phyloP scores from a whole-genome alignment of 495 filamentous ascomycete genomes.

The Tricharina praecox region DNA sequence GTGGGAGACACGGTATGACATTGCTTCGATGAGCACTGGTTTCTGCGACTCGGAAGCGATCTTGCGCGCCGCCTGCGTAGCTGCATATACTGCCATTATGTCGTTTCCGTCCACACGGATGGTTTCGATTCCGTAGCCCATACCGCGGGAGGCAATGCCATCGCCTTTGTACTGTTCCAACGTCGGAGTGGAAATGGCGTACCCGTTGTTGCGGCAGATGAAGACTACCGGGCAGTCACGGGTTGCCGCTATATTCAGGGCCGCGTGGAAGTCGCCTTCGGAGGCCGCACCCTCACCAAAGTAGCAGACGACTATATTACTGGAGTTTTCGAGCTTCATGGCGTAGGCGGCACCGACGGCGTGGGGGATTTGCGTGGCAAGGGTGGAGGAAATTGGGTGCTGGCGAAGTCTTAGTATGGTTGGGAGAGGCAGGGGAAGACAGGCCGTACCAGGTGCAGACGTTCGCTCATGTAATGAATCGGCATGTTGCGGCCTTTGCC shows the following conservation, averaged over 20 bases:
- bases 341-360: conserved; percentile 89
- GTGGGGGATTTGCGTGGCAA: conserved; percentile 93
- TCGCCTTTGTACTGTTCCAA: conserved; percentile 94
- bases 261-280: conserved; percentile 96
- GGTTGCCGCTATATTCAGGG: conserved; percentile 90
- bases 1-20: conserved; percentile 94
- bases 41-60: conserved; percentile 42
- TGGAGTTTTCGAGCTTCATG: conserved; percentile 63
- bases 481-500: conserved; percentile 92
- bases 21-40: conserved; percentile 72
- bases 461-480: conserved; percentile 72
- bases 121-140: conserved; percentile 94
- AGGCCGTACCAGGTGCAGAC: conserved; percentile 55
- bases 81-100: conserved; percentile 82
- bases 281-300: conserved; percentile 97
- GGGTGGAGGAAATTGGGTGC: conserved; percentile 85
- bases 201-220: conserved; percentile 95
- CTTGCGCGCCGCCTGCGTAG: conserved; percentile 56
- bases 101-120: conserved; percentile 95
- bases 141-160: conserved; percentile 84
- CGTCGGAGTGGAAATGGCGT: conserved; percentile 85
- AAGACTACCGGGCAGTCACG: conserved; percentile 82
- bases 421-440: not conserved
- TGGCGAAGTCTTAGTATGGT: conserved; percentile 20
- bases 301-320: conserved; percentile 68